These are phyloP conservation scores for Cruciata laevipes DNA, from an alignment of 257 asterid genomes.

Conservation along the genomic window DNA sequence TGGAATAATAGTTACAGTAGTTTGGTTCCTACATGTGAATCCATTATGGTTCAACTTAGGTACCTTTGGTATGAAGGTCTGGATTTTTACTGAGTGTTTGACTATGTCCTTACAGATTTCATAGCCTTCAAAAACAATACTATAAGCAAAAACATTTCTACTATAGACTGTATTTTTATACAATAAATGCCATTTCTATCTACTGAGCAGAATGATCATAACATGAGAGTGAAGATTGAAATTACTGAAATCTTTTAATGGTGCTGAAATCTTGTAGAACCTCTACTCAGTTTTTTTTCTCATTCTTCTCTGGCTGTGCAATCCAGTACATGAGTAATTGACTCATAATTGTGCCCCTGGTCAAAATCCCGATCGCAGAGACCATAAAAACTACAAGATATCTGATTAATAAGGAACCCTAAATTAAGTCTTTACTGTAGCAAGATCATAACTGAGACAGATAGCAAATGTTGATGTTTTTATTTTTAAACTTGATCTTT, in stretches of 20 bases:
- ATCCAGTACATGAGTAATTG: conserved; percentile 67
- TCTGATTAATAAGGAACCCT: too few relatives aligned
- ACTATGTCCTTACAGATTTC: too few relatives aligned
- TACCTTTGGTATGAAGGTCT: too few relatives aligned
- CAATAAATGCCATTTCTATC: conserved; percentile 3
- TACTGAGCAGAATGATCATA: not conserved
- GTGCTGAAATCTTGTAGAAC: not conserved
- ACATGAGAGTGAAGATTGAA: not conserved
- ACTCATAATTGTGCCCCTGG: conserved; percentile 78
- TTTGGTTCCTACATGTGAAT: too few relatives aligned
- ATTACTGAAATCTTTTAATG: not conserved
- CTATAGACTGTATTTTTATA: not conserved
- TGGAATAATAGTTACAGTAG: too few relatives aligned
- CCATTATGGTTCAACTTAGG: too few relatives aligned
- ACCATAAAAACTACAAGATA: conserved; percentile 62
- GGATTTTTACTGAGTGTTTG: too few relatives aligned
- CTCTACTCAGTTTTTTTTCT: conserved; percentile 20
- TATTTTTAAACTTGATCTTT: too few relatives aligned
- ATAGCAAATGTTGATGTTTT: too few relatives aligned
- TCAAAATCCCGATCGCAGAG: conserved; percentile 64
- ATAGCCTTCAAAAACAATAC: not conserved
- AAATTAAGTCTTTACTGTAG: too few relatives aligned
- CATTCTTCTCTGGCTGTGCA: conserved; percentile 52
- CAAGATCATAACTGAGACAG: too few relatives aligned
- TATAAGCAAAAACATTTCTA: not conserved